Conservation (phyloP, 108 stramenopile genomes). For the Asterionellopsis glacialis region DNA sequence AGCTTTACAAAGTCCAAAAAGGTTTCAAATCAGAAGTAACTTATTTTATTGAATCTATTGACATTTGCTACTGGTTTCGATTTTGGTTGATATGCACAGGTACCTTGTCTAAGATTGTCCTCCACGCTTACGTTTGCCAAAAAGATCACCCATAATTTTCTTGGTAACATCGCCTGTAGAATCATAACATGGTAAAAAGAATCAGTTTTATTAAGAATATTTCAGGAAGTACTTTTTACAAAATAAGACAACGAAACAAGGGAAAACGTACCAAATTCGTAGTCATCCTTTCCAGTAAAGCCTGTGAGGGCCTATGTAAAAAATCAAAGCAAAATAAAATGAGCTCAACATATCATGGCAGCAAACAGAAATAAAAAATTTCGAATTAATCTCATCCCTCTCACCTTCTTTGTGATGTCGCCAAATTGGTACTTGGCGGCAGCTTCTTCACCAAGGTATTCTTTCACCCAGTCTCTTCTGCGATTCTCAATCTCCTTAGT, state of each 20-base stretch:
- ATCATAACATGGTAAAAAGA: no score
- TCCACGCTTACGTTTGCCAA: slow-evolving; percentile 18
- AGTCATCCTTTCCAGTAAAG: slow-evolving; percentile 68
- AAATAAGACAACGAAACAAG: no score
- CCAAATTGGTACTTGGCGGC: slow-evolving; percentile 63
- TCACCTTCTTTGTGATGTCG: slow-evolving; percentile 57
- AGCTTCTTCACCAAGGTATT: slow-evolving; percentile 68
- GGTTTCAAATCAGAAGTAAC: no score
- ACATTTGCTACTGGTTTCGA: no score
- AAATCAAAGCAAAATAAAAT: not conserved
- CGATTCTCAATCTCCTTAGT: slow-evolving; percentile 38
- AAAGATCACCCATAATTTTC: slow-evolving; percentile 62
- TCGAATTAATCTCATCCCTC: no score
- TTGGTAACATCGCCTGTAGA: slow-evolving; percentile 80
- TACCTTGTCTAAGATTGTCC: slow-evolving; percentile 1
- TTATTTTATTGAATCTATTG: no score
- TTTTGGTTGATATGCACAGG: no score
- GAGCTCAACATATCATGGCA: no score
- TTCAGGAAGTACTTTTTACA: no score
- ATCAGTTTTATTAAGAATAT: no score
- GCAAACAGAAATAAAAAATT: no score
- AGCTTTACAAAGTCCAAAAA: no score
- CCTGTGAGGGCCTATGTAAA: slow-evolving; percentile 31
- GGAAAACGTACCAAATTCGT: slow-evolving; percentile 62
- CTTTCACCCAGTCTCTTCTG: slow-evolving; percentile 56